phyloP scores from a whole-genome alignment of 176 grass and related monocot genomes.

The Eleusine coracana region DNA sequence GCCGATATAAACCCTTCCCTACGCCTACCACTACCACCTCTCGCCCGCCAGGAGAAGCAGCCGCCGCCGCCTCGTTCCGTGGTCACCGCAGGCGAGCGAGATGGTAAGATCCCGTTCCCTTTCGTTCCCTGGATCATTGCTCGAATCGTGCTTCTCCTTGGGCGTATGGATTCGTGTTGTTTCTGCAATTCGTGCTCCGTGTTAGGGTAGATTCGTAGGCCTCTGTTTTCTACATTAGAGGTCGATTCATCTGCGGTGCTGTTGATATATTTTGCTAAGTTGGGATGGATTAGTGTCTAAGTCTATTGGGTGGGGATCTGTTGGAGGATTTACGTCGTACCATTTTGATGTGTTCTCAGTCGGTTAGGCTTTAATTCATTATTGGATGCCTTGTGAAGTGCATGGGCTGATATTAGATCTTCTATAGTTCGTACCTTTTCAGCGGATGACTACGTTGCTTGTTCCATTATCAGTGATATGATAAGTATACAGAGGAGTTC shows the following conservation, averaged over 20 bases:
- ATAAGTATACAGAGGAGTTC: background rate
- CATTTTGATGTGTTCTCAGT: background rate
- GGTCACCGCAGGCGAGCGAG: constrained; percentile 24
- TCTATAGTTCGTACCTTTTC: background rate
- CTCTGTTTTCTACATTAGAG: too few species aligned
- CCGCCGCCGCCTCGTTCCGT: background rate
- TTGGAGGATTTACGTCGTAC: too few species aligned
- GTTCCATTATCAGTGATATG: background rate
- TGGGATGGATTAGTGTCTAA: background rate
- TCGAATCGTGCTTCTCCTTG: background rate
- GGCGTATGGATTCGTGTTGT: background rate
- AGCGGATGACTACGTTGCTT: background rate
- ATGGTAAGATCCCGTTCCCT: constrained; percentile 44
- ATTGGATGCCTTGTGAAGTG: background rate
- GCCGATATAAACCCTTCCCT: constrained; percentile 44
- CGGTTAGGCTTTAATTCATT: background rate
- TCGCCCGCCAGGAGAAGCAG: constrained; percentile 27
- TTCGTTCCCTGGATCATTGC: too few species aligned
- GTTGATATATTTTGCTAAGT: background rate
- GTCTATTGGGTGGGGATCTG: background rate
- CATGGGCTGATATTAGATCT: background rate
- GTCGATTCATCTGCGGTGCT: background rate
- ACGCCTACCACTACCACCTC: background rate
- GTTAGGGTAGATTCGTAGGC: background rate
- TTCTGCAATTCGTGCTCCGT: background rate